These are phyloP conservation scores for Lachancea dasiensis DNA, from an alignment of 805 yeast genomes.

Conservation along the genomic window DNA sequence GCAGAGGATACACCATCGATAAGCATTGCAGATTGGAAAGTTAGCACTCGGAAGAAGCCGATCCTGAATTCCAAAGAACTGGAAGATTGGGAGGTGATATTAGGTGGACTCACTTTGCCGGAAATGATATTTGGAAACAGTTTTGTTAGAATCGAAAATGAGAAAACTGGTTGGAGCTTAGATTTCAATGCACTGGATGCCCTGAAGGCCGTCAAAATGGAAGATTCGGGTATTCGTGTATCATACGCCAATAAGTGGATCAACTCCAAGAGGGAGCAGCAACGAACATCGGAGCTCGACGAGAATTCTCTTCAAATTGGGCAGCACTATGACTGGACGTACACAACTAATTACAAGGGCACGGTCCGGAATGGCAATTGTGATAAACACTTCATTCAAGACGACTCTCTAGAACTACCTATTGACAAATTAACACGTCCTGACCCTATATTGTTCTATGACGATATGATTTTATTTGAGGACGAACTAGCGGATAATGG, in stretches of 20 bases:
- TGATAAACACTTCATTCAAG: conserved; percentile 17
- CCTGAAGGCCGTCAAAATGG: conserved; percentile 45
- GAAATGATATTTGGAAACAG: conserved; percentile 97
- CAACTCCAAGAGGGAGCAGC: conserved; percentile 34
- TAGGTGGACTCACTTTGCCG: conserved; percentile 77
- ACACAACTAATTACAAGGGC: conserved; percentile 75
- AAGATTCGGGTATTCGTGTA: conserved; percentile 58
- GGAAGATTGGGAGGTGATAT: conserved; percentile 52
- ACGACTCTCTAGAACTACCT: conserved; percentile 48
- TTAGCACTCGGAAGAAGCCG: conserved; percentile 67
- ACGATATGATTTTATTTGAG: conserved; percentile 82
- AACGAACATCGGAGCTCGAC: conserved; percentile 27
- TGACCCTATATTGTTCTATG: conserved; percentile 85
- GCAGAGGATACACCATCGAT: conserved; percentile 64
- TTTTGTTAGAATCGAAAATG: conserved; percentile 46
- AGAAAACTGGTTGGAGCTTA: conserved; percentile 39
- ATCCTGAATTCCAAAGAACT: conserved; percentile 70
- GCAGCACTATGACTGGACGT: conserved; percentile 96
- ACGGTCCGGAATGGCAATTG: conserved; percentile 27
- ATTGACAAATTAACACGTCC: conserved; percentile 59
- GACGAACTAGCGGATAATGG: conserved; percentile 98
- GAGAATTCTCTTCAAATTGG: conserved; percentile 48
- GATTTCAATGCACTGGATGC: conserved; percentile 73
- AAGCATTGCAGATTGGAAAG: conserved; percentile 65
- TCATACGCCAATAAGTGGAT: conserved; percentile 87